Conservation (phyloP, 2,329 filamentous ascomycete species). For the Ceratocystiopsis minuta region DNA sequence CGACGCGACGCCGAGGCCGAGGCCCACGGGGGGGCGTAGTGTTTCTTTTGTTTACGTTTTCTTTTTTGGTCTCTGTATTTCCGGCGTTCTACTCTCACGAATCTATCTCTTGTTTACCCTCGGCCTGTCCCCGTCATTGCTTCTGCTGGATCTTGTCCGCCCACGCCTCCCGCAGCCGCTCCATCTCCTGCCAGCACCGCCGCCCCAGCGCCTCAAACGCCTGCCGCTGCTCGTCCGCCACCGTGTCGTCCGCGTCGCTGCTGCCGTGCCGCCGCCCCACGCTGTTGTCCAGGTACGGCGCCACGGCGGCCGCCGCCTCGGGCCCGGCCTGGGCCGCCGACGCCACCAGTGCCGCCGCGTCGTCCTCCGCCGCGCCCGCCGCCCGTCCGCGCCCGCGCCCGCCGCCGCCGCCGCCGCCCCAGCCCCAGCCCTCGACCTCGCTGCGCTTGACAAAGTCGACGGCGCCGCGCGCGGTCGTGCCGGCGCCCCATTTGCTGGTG, state of each 20-base stretch:
- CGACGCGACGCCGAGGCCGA: neutral
- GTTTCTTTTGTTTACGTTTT: neutral
- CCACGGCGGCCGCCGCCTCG: neutral
- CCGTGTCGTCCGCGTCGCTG: conserved; percentile 26
- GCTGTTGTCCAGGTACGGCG: conserved; percentile 23
- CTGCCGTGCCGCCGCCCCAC: conserved; percentile 35
- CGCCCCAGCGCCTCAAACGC: conserved; percentile 45
- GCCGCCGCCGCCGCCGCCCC: no score
- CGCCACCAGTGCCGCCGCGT: conserved; percentile 4
- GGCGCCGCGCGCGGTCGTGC: conserved; percentile 37
- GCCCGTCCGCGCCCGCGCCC: conserved; percentile 35
- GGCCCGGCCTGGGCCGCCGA: no score
- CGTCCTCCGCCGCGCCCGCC: conserved; percentile 13
- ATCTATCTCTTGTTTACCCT: neutral
- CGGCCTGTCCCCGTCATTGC: no score
- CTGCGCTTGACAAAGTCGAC: conserved; percentile 45
- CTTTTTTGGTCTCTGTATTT: neutral
- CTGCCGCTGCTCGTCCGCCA: conserved; percentile 40
- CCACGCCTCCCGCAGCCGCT: conserved; percentile 51
- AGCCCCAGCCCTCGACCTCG: conserved; percentile 77
- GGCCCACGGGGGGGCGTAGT: neutral
- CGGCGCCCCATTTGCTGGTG: conserved; percentile 75
- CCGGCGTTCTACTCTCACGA: neutral
- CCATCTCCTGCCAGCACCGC: conserved; percentile 51
- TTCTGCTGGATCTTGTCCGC: conserved; percentile 19